phyloP scores from a whole-genome alignment of 805 yeast genomes.

The Sugiyamaella marilandica region DNA sequence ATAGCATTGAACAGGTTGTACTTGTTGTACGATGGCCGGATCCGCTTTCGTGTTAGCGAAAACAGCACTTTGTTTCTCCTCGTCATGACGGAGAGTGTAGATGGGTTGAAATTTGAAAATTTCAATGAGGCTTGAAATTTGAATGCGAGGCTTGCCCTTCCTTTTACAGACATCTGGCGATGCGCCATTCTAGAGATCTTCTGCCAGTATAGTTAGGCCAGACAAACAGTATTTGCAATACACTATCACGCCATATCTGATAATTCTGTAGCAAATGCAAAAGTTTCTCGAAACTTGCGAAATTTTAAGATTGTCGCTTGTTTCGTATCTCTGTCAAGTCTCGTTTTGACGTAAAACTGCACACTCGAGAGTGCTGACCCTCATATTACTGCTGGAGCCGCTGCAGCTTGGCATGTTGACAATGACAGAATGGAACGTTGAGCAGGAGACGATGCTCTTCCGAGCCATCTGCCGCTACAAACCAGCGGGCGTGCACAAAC shows the following conservation, averaged over 20 bases:
- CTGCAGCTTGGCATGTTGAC: not conserved
- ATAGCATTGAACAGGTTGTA: conserved; percentile 83
- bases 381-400: too few relatives aligned
- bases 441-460: conserved; percentile 59
- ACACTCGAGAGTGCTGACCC: too few relatives aligned
- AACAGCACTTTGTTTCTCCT: conserved; percentile 25
- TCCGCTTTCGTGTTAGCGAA: conserved; percentile 34
- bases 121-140: not conserved
- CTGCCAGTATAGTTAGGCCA: too few relatives aligned
- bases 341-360: too few relatives aligned
- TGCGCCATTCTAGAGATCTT: not conserved
- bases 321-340: too few relatives aligned
- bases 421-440: conserved; percentile 45
- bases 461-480: conserved; percentile 58
- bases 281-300: too few relatives aligned
- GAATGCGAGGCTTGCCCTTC: not conserved
- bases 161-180: not conserved
- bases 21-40: conserved; percentile 90
- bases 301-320: too few relatives aligned
- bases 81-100: conserved; percentile 13
- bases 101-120: conserved; percentile 3
- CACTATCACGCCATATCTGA: too few relatives aligned
- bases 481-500: conserved; percentile 56
- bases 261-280: too few relatives aligned
- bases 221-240: too few relatives aligned